Evolutionary conservation across 371 early-diverging fungal genomes (phyloP), one percentile per base, ranked within the genome.

Genomic region (Mortierella sp.): DNA sequence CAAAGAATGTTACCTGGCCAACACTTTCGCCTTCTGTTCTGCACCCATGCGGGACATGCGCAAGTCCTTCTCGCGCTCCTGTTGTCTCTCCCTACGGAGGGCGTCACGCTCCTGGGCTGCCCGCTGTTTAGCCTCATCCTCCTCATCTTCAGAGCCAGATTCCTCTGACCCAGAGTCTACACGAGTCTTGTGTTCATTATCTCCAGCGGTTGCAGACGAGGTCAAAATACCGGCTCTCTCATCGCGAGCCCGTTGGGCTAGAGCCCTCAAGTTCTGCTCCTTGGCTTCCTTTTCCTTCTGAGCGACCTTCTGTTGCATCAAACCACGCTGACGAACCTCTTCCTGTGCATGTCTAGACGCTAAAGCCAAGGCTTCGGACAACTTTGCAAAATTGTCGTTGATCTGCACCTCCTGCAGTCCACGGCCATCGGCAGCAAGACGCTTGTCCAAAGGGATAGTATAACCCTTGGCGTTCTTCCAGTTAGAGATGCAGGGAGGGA

Each of bases 401-500:
- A 99, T 95, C 14, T 88, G 87, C 19, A 87, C 84, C 56, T 97
- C 95, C 82, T 97, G 95, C 43, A 97, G 64, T 6, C 98, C 98
- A 68, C 97, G 92, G 23, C 97, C 98, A 80, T 99, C 98, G 12
- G 96, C 93, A 8, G 99, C 99, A 64, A 99, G 82, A 44, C 99
- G 94, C 83, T 98, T 98, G 80, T 99, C 98, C 43, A 99, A 84
- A 11, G 99, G 95, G 63, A 99, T 97, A 21, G 98, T 97, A 78
- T 94, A 98, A 54, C 99, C 99, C 78, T 98, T 97, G 52, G 96
- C 93, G 83, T 99, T 99, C 84, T 98, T 99, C 99, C 99, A 99
- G 81, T 97, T 98, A 61, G 95, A 94, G 43, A 99, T 95, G 70
- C 95, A 96, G 19, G 98, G 98, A 31, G 99, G 99, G 60, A 99